Base-by-base conservation (phyloP, 1,284 basidiomycete genomes). In the Malassezia brasiliensis region DNA sequence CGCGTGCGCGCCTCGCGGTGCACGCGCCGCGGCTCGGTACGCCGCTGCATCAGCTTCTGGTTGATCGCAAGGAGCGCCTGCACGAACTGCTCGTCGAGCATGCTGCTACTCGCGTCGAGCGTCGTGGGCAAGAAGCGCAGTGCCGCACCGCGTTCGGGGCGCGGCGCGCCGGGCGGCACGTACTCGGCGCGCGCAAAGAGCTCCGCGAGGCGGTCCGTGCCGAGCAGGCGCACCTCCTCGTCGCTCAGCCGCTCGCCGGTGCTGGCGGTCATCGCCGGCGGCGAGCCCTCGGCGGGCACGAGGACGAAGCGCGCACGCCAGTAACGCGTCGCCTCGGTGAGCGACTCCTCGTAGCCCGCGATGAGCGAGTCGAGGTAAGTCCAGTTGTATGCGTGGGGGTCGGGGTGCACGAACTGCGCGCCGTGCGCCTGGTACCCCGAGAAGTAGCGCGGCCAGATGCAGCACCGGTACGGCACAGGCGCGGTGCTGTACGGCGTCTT, bases 291-390 rank as follows among this genome's bases (percentile, higher is more conserved):
- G 0, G 87, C 85, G 0, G 93, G 93, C 44, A 96, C 87, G 17
- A 98, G 83, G 22, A 96, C 81, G 70, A 96, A 94, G n/a, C 91
- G 81, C 0, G 90, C 94, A 6, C 91, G 82, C 88, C 91, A 96
- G 71, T 93, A 94, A 15, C 63, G 61, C 46, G 65, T 57, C 47
- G 59, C 66, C 47, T 69, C 72, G 40, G 59, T 69, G 45, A 75
- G 70, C 50, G 60, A 53, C 53, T 68, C 64, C 52, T 70, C 64
- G 52, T 65, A 62, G 3, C 77, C 77, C 0, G 76, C 74, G 28
- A 77, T 68, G 36, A 77, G 59, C n/a, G 74, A 68, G 56, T 77
- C 77, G 12, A 68, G 61, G 42, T 77, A 75, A 12, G 74, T 74
- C 77, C 77, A 77, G 36, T 77, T 68, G 62, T 63, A 63, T 7